Percentiles rank a stretch among this genome's conserved stretches.
Evolutionary conservation across 441 rosid genomes (phyloP).

Genomic region (Melianthus villosus): DNA sequence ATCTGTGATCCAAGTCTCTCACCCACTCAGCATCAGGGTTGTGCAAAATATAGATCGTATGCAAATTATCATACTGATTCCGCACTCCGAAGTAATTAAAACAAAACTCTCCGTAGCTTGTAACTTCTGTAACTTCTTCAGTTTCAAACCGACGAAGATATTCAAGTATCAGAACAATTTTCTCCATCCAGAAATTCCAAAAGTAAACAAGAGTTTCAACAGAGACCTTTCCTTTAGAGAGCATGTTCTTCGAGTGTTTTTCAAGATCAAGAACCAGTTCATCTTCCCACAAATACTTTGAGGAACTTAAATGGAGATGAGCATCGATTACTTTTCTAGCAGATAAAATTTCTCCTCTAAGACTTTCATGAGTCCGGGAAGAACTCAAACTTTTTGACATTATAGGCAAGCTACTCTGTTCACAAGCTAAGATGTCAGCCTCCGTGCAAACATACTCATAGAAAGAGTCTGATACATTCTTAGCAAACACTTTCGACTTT

Average conservation of each 20-base stretch:
- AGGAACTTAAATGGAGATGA: slow-evolving; percentile 13
- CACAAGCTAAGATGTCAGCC: slow-evolving; percentile 18
- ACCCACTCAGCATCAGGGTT: slow-evolving; percentile 22
- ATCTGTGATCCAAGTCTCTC: slow-evolving; percentile 8
- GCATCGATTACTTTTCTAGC: slow-evolving; percentile 26
- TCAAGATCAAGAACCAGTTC: slow-evolving; percentile 11
- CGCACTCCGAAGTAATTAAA: slow-evolving; percentile 26
- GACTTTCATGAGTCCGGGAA: slow-evolving; percentile 15
- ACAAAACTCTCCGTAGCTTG: slow-evolving; percentile 25
- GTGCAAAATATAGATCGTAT: slow-evolving; percentile 13
- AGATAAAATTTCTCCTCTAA: slow-evolving; percentile 24
- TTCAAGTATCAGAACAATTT: slow-evolving; percentile 15
- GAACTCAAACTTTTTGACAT: slow-evolving; percentile 13
- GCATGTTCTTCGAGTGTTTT: slow-evolving; percentile 9
- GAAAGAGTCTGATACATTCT: slow-evolving; percentile 12
- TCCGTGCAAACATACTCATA: slow-evolving; percentile 14
- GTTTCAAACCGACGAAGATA: slow-evolving; percentile 12
- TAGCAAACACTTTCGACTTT: slow-evolving; percentile 21
- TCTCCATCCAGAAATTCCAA: slow-evolving; percentile 30
- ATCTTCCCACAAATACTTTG: slow-evolving; percentile 18
- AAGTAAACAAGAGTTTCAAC: slow-evolving; percentile 18
- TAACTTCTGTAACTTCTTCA: slow-evolving; percentile 4
- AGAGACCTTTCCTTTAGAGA: slow-evolving; percentile 11
- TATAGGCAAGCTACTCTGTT: slow-evolving; percentile 8
- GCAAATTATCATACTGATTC: slow-evolving; percentile 11